Base-by-base conservation (phyloP, 2,329 filamentous ascomycete species). In the Neofusicoccum ribis region DNA sequence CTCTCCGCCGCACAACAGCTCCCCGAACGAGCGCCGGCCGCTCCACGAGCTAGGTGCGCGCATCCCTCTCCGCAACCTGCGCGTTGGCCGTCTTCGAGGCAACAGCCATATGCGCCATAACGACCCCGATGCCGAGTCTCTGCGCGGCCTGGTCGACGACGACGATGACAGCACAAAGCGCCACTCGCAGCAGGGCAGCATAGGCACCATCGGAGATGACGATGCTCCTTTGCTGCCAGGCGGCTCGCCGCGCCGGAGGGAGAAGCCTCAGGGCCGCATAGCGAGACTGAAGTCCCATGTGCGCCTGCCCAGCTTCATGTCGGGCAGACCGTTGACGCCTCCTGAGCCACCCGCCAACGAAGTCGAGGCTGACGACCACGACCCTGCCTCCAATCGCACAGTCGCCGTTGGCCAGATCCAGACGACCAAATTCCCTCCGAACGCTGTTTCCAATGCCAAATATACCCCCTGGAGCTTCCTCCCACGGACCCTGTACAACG, bases 391-490 rank as follows among this genome's bases (percentile, higher is more conserved):
- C 1, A 91, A 92, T 34, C 87, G 94, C 64, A 86, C 86, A 59
- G 86, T 97, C 36, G 83, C 88, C 2, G 91, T 97, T 61, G 94
- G 92, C 65, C 88, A 89, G 54, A 74, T 81, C 36, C 93, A 96
- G 74, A 77, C 87, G 34, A 83, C 88, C 58, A 88, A 90, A 70
- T 98, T 94, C 76, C 94, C 95, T 9, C 88, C 91, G 8, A 99
- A 99, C 77, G 86, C 92, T 65, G 87, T 99, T 56, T 98, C 94
- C 41, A 98, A 99, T 76, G 94, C 95, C 64, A 99, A 98, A 83
- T 99, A 99, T 78, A 98, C 94, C 36, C 88, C 93, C 1, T 90
- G 93, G 82, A 97, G 91, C 61, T 99, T 99, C 78, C 85, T 99
- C 14, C 96, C 96, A 2, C 85, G 94, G 61, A 99, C 95, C 0